Conservation (phyloP, 305 asterid genomes). For the Fraxinus nigra region DNA sequence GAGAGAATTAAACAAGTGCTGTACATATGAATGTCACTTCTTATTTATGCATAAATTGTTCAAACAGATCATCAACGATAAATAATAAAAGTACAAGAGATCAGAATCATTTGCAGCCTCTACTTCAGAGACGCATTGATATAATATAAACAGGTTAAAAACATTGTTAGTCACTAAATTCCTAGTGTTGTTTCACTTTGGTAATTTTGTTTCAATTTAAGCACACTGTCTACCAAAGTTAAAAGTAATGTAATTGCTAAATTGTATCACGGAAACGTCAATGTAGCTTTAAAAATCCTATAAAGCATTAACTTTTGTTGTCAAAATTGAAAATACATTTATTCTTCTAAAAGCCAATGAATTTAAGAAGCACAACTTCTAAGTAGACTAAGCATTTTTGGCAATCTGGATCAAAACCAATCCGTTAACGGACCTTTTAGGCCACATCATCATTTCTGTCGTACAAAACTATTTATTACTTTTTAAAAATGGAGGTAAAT, state of each 20-base stretch:
- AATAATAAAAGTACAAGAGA: not conserved
- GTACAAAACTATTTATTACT: not conserved
- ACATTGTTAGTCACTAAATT: not conserved
- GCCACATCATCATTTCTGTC: not conserved
- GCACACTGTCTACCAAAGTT: not conserved
- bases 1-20: not conserved
- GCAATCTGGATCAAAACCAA: not conserved
- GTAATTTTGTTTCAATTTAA: not conserved
- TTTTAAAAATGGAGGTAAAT: not conserved
- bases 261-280: not conserved
- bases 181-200: not conserved
- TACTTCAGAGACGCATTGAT: not conserved
- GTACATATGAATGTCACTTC: slow-evolving; percentile 1
- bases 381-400: not conserved
- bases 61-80: slow-evolving; percentile 8
- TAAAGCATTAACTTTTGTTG: not conserved
- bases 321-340: not conserved
- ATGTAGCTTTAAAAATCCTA: not conserved
- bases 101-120: not conserved
- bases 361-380: not conserved
- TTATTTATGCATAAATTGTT: not conserved
- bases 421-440: not conserved
- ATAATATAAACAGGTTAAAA: not conserved
- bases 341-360: not conserved
- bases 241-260: not conserved